These are phyloP conservation scores for Leccinum truebloodii DNA, from an alignment of 768 basidiomycete species.

Conservation along the genomic window DNA sequence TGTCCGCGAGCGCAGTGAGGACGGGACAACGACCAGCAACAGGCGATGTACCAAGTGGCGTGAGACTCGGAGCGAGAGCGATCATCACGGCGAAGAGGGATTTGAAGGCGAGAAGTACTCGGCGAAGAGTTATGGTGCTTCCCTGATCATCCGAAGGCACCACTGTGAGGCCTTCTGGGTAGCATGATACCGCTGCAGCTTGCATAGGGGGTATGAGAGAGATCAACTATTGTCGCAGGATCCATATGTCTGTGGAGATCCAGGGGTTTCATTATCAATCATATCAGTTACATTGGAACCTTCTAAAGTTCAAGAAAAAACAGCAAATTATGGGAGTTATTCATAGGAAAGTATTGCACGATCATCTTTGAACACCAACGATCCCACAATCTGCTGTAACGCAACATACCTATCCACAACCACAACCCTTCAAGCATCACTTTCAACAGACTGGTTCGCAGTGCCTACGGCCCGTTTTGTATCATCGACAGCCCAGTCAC, in stretches of 20 bases:
- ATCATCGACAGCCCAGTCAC: conserved; percentile 12
- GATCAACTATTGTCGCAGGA: too few species aligned
- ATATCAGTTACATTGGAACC: neutral
- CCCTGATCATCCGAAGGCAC: too few species aligned
- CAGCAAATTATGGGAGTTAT: neutral
- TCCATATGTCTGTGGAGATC: neutral
- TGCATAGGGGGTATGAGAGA: too few species aligned
- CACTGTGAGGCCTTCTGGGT: too few species aligned
- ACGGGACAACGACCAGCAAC: too few species aligned
- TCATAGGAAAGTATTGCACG: neutral
- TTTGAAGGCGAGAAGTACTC: too few species aligned
- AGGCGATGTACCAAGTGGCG: too few species aligned
- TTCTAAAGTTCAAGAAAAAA: neutral
- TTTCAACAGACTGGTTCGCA: neutral
- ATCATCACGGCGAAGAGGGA: too few species aligned
- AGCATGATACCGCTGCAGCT: too few species aligned
- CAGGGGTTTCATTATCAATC: neutral
- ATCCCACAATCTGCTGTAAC: neutral
- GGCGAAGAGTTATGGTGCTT: too few species aligned
- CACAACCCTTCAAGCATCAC: neutral
- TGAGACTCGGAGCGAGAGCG: too few species aligned
- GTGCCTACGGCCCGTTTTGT: neutral
- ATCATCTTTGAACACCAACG: neutral
- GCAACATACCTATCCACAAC: neutral
- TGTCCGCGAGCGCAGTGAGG: too few species aligned